These are phyloP conservation scores for Lophiostoma macrostomum DNA, from an alignment of 495 filamentous ascomycete species.

Conservation along the genomic window DNA sequence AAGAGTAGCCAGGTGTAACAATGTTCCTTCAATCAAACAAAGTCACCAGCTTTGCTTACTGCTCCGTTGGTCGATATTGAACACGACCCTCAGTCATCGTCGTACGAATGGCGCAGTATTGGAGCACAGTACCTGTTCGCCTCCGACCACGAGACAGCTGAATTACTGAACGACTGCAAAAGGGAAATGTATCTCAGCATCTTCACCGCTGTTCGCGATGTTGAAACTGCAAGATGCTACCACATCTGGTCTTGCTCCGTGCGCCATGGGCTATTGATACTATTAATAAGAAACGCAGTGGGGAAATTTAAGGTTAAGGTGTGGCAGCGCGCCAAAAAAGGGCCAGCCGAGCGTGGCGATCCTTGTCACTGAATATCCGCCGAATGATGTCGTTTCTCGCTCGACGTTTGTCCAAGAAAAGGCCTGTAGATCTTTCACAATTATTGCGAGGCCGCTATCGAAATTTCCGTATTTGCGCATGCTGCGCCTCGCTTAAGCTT, in stretches of 20 bases:
- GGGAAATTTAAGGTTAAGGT: conserved; percentile 16
- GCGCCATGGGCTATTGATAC: background rate
- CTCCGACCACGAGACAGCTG: too few species aligned
- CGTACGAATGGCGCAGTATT: background rate
- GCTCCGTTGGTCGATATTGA: background rate
- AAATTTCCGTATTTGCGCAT: background rate
- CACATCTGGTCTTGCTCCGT: background rate
- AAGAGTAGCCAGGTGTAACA: too few species aligned
- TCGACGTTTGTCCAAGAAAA: too few species aligned
- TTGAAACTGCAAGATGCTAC: conserved; percentile 1
- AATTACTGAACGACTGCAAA: too few species aligned
- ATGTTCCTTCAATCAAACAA: too few species aligned
- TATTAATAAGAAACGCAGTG: background rate
- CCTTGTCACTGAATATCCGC: too few species aligned
- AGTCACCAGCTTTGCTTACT: too few species aligned
- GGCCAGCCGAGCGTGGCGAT: background rate
- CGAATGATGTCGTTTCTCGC: too few species aligned
- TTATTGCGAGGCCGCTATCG: conserved; percentile 5
- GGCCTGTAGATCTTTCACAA: too few species aligned
- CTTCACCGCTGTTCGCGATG: too few species aligned
- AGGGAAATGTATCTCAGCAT: too few species aligned
- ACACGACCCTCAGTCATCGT: background rate
- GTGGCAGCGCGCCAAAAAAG: background rate
- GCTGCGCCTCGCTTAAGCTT: conserved; percentile 1
- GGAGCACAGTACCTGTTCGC: too few species aligned